These are phyloP conservation scores for Phlebiopsis flavidoalba DNA, from an alignment of 768 basidiomycete genomes.

Conservation along the genomic window DNA sequence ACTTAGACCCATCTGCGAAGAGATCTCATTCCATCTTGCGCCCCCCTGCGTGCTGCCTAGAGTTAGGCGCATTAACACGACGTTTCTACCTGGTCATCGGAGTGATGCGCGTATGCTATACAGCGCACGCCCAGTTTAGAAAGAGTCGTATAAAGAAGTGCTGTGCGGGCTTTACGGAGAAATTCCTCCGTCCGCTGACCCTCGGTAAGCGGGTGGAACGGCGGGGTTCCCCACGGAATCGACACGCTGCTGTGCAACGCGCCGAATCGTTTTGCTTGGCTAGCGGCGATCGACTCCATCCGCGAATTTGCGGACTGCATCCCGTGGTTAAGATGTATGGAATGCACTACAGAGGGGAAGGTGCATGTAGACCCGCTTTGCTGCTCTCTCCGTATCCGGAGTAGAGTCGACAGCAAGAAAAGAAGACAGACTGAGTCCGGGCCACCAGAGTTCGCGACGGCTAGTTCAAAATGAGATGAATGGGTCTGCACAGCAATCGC, in stretches of 20 bases:
- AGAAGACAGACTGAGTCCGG: constrained; percentile 79
- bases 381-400: constrained; percentile 20
- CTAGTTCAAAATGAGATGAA: constrained; percentile 29
- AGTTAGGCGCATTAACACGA: constrained; percentile 63
- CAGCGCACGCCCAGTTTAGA: constrained; percentile 27
- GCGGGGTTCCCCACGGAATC: constrained; percentile 54
- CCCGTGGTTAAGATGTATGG: constrained; percentile 66
- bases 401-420: constrained; percentile 51
- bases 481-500: neutral
- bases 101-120: constrained; percentile 71
- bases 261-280: constrained; percentile 36
- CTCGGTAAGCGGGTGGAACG: constrained; percentile 45
- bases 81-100: constrained; percentile 83
- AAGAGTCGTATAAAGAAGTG: constrained; percentile 46
- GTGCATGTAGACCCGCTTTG: neutral
- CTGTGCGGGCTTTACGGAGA: constrained; percentile 58
- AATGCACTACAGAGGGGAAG: constrained; percentile 34
- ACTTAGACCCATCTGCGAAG: constrained; percentile 71
- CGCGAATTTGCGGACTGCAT: constrained; percentile 51
- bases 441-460: constrained; percentile 76
- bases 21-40: constrained; percentile 61
- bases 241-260: constrained; percentile 41
- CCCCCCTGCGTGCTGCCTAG: constrained; percentile 52
- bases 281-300: constrained; percentile 50
- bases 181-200: constrained; percentile 44